These are phyloP conservation scores for Dispira simplex DNA, from an alignment of 192 early-diverging fungal species.

Conservation along the genomic window DNA sequence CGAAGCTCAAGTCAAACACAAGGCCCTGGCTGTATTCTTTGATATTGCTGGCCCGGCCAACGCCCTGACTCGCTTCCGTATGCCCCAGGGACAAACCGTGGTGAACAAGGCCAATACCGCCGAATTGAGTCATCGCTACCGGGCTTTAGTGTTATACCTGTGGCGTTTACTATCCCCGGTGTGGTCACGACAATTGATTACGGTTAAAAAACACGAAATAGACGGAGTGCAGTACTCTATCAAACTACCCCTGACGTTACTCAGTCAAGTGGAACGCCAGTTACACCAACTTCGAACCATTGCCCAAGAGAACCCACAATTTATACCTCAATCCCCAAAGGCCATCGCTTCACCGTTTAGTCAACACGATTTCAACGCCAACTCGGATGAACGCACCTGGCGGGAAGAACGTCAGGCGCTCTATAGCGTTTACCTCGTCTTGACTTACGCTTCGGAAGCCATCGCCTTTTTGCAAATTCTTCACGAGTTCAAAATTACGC, in stretches of 20 bases:
- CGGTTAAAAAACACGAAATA: slow-evolving; percentile 1
- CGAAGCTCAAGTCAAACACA: background rate
- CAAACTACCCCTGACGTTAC: slow-evolving; percentile 17
- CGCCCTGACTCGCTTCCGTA: background rate
- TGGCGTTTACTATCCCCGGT: slow-evolving; percentile 52
- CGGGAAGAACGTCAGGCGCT: slow-evolving; percentile 41
- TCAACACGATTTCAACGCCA: slow-evolving; percentile 19
- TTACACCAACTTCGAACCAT: slow-evolving; percentile 29
- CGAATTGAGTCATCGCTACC: slow-evolving; percentile 49
- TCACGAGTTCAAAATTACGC: slow-evolving; percentile 43
- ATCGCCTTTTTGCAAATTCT: slow-evolving; percentile 50
- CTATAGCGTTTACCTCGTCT: slow-evolving; percentile 34
- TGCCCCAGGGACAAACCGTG: background rate
- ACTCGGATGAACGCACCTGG: slow-evolving; percentile 26
- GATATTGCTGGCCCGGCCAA: background rate
- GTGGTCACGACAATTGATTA: slow-evolving; percentile 38
- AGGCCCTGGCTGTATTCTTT: background rate
- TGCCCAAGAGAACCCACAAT: slow-evolving; percentile 19
- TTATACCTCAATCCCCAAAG: slow-evolving; percentile 27
- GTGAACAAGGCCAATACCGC: slow-evolving; percentile 17
- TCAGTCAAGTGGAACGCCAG: slow-evolving; percentile 26
- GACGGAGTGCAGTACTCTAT: slow-evolving; percentile 17
- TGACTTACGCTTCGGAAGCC: slow-evolving; percentile 39
- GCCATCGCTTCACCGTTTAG: slow-evolving; percentile 26
- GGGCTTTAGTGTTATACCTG: slow-evolving; percentile 64